Percentiles rank a stretch among this genome's conserved stretches.
phyloP scores from a whole-genome alignment of 2,329 filamentous ascomycete genomes.

The Fusarium sp. region DNA sequence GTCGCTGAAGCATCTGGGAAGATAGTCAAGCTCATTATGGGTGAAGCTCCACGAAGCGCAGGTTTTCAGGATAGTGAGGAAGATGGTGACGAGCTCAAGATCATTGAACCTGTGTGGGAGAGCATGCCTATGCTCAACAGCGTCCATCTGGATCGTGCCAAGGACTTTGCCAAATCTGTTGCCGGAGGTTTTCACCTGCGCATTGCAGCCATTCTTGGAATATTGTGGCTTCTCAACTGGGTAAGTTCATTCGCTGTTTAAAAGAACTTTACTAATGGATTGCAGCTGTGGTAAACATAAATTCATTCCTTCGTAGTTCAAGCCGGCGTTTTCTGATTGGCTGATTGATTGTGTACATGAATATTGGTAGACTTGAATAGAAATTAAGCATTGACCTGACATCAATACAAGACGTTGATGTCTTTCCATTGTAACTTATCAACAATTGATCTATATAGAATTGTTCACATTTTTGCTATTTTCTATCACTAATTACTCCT shows the following conservation, averaged over 20 bases:
- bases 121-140: slow-evolving; percentile 22
- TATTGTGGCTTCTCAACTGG: slow-evolving; percentile 47
- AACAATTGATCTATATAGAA: no score
- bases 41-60: slow-evolving; percentile 29
- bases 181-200: slow-evolving; percentile 24
- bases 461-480: no score
- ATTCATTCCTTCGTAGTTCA: background rate
- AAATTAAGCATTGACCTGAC: background rate
- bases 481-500: background rate
- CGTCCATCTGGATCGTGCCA: slow-evolving; percentile 15
- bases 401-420: no score
- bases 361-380: slow-evolving; percentile 5
- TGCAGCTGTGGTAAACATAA: slow-evolving; percentile 34
- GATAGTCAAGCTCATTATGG: slow-evolving; percentile 46
- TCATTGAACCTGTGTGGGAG: slow-evolving; percentile 39
- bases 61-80: slow-evolving; percentile 7
- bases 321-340: background rate
- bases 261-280: slow-evolving; percentile 2
- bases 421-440: no score
- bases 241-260: slow-evolving; percentile 11
- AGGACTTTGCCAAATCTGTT: slow-evolving; percentile 9
- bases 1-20: slow-evolving; percentile 44
- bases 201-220: slow-evolving; percentile 29
- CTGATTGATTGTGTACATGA: background rate
- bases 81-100: slow-evolving; percentile 41